Conservation (phyloP, 176 grass and related monocot species). For the Triticum turgidum region DNA sequence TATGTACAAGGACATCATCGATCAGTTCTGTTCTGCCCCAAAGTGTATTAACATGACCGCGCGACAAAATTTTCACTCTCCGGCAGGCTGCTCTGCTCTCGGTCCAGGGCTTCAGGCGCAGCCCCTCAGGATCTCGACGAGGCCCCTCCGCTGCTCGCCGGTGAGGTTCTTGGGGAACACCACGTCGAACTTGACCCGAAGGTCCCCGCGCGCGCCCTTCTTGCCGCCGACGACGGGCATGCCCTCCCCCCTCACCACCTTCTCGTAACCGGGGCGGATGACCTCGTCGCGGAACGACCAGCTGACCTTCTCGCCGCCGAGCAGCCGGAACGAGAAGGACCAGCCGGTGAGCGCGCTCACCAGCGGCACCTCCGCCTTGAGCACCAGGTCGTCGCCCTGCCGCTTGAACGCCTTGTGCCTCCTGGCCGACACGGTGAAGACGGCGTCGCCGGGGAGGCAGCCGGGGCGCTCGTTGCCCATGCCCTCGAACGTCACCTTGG, state of each 20-base stretch:
- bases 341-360: conserved; percentile 78
- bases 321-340: conserved; percentile 65
- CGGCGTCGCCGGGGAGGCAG: conserved; percentile 62
- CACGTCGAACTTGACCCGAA: conserved; percentile 69
- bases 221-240: conserved; percentile 66
- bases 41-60: conserved; percentile 32
- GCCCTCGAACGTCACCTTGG: conserved; percentile 56
- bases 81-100: not conserved
- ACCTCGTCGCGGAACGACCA: conserved; percentile 74
- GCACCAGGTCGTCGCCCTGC: conserved; percentile 76
- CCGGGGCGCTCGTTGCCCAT: conserved; percentile 76
- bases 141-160: conserved; percentile 49
- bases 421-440: conserved; percentile 56
- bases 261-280: conserved; percentile 77
- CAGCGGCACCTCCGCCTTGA: conserved; percentile 75
- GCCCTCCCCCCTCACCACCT: conserved; percentile 66
- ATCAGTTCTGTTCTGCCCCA: not conserved
- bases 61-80: conserved; percentile 6
- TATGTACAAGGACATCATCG: conserved; percentile 48
- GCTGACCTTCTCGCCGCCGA: conserved; percentile 62
- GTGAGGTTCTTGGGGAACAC: conserved; percentile 72
- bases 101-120: conserved; percentile 33
- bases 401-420: conserved; percentile 75
- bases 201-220: conserved; percentile 53
- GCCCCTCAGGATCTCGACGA: conserved; percentile 58